A percentile compares a stretch with the other conserved stretches of the same genome.
These are phyloP conservation scores for Turnera subulata DNA, from an alignment of 345 rosid genomes.

Conservation along the genomic window DNA sequence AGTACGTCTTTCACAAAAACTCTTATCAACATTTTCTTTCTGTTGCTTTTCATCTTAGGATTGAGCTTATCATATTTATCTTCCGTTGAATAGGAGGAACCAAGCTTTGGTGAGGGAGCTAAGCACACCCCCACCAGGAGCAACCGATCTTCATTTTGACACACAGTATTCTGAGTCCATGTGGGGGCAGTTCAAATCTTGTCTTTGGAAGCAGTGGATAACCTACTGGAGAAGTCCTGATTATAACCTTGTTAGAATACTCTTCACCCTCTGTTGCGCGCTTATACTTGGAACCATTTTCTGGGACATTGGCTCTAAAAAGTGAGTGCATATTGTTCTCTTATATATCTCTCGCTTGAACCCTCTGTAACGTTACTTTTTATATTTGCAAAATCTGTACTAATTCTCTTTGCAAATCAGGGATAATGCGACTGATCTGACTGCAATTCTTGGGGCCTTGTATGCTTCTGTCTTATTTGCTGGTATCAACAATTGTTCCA, in stretches of 20 bases:
- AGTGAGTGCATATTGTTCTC: conserved; percentile 17
- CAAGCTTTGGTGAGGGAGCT: conserved; percentile 53
- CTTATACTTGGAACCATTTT: conserved; percentile 56
- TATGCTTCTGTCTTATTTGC: no score
- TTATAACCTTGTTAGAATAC: conserved; percentile 53
- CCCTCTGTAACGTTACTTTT: no score
- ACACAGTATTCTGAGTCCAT: conserved; percentile 43
- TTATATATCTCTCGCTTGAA: no score
- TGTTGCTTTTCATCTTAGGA: no score
- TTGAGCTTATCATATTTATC: neutral
- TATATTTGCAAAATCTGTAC: no score
- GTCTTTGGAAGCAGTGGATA: conserved; percentile 69
- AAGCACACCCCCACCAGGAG: conserved; percentile 47
- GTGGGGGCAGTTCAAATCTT: conserved; percentile 58
- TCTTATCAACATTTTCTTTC: no score
- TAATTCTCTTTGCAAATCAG: no score
- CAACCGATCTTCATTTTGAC: conserved; percentile 45
- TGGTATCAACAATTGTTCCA: neutral
- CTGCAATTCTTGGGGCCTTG: no score
- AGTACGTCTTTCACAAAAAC: conserved; percentile 4
- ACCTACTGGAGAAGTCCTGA: conserved; percentile 80
- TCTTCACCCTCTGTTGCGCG: conserved; percentile 48
- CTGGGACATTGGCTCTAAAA: conserved; percentile 57
- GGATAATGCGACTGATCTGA: no score
- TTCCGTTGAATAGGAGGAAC: conserved; percentile 38